Evolutionary conservation across 2,329 filamentous ascomycete genomes (phyloP).

Genomic region (Anisogramma anomala): DNA sequence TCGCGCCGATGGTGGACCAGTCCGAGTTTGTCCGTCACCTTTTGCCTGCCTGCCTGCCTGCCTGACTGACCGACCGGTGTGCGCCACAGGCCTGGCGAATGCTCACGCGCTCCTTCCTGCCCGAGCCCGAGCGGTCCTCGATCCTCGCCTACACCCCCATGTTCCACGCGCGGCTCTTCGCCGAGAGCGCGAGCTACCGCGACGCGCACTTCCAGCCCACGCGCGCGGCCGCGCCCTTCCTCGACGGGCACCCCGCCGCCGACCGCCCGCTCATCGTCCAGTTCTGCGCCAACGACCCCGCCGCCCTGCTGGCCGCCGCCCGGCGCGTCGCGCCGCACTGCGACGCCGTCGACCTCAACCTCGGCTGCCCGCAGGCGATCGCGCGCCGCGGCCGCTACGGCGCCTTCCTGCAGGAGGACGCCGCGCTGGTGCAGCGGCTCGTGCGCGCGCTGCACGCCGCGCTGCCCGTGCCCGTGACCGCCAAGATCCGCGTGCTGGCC

Average conservation of each 20-base stretch:
- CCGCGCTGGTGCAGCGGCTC: slow-evolving; percentile 67
- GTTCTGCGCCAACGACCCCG: slow-evolving; percentile 83
- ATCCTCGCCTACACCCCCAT: slow-evolving; percentile 90
- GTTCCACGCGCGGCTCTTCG: slow-evolving; percentile 86
- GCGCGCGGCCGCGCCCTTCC: slow-evolving; percentile 33
- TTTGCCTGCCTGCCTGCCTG: background rate
- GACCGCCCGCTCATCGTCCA: slow-evolving; percentile 92
- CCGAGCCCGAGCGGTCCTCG: slow-evolving; percentile 47
- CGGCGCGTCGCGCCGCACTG: slow-evolving; percentile 72
- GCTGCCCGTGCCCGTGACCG: slow-evolving; percentile 75
- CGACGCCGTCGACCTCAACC: slow-evolving; percentile 89
- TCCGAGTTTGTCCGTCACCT: slow-evolving; percentile 73
- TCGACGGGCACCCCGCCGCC: slow-evolving; percentile 76
- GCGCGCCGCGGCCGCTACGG: slow-evolving; percentile 85
- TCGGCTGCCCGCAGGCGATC: slow-evolving; percentile 94
- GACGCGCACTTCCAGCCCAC: slow-evolving; percentile 69
- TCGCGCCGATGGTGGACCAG: slow-evolving; percentile 97
- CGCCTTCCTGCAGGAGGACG: slow-evolving; percentile 89
- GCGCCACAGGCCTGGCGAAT: slow-evolving; percentile 97
- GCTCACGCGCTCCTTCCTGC: slow-evolving; percentile 85
- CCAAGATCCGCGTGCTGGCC: slow-evolving; percentile 86
- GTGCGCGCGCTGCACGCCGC: slow-evolving; percentile 73
- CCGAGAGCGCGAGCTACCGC: slow-evolving; percentile 64
- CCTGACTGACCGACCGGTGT: background rate
- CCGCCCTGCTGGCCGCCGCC: slow-evolving; percentile 70